Evolutionary conservation across 345 rosid genomes (phyloP).

Genomic region (Microcos paniculata): DNA sequence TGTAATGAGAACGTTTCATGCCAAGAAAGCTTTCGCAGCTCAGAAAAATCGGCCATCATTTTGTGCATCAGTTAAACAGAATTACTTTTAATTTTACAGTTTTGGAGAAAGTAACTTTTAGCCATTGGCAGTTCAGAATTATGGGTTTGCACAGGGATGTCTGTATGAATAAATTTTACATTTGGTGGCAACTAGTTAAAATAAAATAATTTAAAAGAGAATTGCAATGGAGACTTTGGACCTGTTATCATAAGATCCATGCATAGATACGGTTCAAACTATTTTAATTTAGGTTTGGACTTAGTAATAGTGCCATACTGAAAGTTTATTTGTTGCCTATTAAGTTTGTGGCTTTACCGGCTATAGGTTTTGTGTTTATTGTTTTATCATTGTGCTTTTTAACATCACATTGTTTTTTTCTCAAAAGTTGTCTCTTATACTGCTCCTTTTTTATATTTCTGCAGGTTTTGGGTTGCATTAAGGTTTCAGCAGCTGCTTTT

Average conservation of each 20-base stretch:
- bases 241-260: background rate
- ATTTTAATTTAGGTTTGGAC: background rate
- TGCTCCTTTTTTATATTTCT: slow-evolving; percentile 26
- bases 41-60: background rate
- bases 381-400: background rate
- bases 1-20: background rate
- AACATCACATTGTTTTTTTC: slow-evolving; percentile 8
- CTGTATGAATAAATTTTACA: background rate
- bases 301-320: background rate
- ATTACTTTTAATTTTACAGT: background rate
- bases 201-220: background rate
- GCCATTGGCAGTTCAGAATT: no score
- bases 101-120: background rate
- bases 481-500: slow-evolving; percentile 67
- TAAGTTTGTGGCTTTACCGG: slow-evolving; percentile 3
- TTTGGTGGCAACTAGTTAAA: background rate
- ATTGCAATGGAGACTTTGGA: background rate
- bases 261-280: background rate
- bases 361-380: background rate
- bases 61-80: background rate
- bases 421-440: slow-evolving; percentile 15
- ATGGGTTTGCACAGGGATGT: background rate
- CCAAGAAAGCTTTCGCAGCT: background rate
- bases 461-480: slow-evolving; percentile 83
- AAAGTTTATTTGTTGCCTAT: background rate